These are phyloP conservation scores for Neofusicoccum sp. DNA, from an alignment of 2,329 filamentous ascomycete genomes.

Conservation along the genomic window DNA sequence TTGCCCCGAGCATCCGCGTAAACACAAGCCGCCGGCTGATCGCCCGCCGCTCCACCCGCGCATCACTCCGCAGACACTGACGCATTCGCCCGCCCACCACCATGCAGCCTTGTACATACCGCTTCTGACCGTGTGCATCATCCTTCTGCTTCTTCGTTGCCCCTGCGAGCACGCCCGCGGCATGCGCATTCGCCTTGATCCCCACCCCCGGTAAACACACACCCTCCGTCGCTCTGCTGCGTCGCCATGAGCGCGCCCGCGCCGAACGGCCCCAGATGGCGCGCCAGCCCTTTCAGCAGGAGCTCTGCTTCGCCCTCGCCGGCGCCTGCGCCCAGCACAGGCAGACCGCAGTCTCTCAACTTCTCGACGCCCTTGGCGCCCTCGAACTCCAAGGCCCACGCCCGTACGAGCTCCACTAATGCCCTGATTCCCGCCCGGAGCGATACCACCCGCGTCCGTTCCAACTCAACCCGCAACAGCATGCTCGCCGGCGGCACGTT, in stretches of 20 bases:
- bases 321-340: constrained; percentile 44
- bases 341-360: constrained; percentile 74
- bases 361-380: constrained; percentile 62
- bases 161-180: constrained; percentile 7
- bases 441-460: constrained; percentile 45
- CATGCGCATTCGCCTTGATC: constrained; percentile 18
- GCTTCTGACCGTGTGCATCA: constrained; percentile 4
- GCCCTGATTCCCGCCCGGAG: constrained; percentile 33
- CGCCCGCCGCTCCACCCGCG: constrained; percentile 16
- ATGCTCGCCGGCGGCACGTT: constrained; percentile 77
- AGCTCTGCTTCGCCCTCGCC: constrained; percentile 67
- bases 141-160: constrained; percentile 14
- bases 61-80: constrained; percentile 11
- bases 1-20: constrained; percentile 15
- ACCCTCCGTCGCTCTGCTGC: neutral
- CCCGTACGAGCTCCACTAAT: constrained; percentile 66
- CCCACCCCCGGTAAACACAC: constrained; percentile 7
- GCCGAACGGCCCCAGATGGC: constrained; percentile 68
- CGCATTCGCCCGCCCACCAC: neutral
- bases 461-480: constrained; percentile 67
- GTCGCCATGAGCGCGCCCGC: constrained; percentile 57
- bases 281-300: constrained; percentile 79
- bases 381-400: constrained; percentile 57
- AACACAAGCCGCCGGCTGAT: constrained; percentile 17
- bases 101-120: constrained; percentile 21